Evolutionary conservation across 768 basidiomycete genomes (phyloP).

Genomic region (Xerocomus spinulosus): DNA sequence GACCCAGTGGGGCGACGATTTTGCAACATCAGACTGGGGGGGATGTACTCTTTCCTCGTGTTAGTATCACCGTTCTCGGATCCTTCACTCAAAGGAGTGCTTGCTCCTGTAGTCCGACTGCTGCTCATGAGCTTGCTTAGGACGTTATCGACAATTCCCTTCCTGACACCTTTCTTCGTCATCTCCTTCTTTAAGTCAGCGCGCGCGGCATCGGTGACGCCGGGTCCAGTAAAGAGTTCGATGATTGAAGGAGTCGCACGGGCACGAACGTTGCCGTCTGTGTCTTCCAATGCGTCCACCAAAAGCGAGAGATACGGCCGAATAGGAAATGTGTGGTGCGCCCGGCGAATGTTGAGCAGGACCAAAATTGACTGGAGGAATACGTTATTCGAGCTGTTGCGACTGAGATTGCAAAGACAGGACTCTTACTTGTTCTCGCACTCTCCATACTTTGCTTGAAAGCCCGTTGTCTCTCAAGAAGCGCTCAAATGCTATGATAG

Average conservation of each 20-base stretch:
- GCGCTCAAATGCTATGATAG: constrained; percentile 65
- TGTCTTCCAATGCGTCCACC: constrained; percentile 85
- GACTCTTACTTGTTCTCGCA: constrained; percentile 75
- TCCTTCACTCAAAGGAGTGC: constrained; percentile 50
- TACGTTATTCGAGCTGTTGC: not conserved
- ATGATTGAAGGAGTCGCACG: constrained; percentile 77
- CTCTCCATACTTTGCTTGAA: constrained; percentile 78
- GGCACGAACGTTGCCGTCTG: constrained; percentile 85
- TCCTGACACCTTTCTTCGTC: constrained; percentile 78
- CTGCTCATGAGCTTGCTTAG: constrained; percentile 56
- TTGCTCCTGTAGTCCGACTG: constrained; percentile 37
- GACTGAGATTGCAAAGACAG: not conserved
- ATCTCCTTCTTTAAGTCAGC: constrained; percentile 93
- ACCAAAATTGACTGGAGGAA: constrained; percentile 52
- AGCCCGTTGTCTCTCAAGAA: constrained; percentile 69
- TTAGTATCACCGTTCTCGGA: constrained; percentile 47
- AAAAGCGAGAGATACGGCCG: constrained; percentile 74
- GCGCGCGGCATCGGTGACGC: constrained; percentile 80
- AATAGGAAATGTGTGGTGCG: constrained; percentile 71
- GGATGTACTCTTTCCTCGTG: constrained; percentile 56
- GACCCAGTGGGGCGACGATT: constrained; percentile 44
- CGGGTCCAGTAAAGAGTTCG: constrained; percentile 79
- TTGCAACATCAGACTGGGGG: constrained; percentile 65
- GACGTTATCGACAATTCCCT: constrained; percentile 80
- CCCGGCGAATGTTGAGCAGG: constrained; percentile 68